Percentiles rank a stretch among this genome's conserved stretches.
Evolutionary conservation across 768 basidiomycete genomes (phyloP).

Genomic region (Rhodotorula graminis): DNA sequence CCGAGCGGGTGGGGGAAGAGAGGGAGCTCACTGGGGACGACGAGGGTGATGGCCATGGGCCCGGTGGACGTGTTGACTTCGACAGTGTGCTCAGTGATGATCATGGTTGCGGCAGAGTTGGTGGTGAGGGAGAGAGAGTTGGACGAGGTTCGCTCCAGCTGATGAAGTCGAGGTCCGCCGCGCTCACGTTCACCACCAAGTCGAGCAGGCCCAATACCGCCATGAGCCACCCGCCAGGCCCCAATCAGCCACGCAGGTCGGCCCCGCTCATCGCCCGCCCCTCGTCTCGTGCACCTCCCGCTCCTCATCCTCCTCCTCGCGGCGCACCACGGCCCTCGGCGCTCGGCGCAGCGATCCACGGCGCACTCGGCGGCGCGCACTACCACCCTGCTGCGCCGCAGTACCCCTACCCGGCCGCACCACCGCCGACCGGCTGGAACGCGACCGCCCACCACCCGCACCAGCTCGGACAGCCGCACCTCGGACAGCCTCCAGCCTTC

Average conservation of each 20-base stretch:
- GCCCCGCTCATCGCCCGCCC: conserved; percentile 17
- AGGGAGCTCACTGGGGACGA: conserved; percentile 42
- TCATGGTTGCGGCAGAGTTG: conserved; percentile 35
- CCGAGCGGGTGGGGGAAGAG: background rate
- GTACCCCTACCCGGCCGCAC: too few species aligned
- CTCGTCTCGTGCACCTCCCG: background rate
- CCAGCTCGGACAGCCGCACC: background rate
- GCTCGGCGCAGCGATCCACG: conserved; percentile 21
- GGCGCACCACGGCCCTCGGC: background rate
- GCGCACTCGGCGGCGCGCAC: conserved; percentile 25
- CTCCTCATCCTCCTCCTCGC: background rate
- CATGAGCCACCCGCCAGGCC: background rate
- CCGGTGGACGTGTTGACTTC: conserved; percentile 46
- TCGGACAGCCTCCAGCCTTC: background rate
- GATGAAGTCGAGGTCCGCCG: background rate
- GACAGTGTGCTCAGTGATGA: conserved; percentile 47
- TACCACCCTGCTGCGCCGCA: background rate
- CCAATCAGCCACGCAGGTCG: background rate
- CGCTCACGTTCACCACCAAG: too few species aligned
- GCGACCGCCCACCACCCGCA: background rate
- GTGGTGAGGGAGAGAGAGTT: too few species aligned
- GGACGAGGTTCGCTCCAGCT: background rate
- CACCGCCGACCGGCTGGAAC: background rate
- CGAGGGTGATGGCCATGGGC: conserved; percentile 47
- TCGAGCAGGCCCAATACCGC: background rate